phyloP scores from a whole-genome alignment of 73 alveolate species.

The Paramecium bursaria region DNA sequence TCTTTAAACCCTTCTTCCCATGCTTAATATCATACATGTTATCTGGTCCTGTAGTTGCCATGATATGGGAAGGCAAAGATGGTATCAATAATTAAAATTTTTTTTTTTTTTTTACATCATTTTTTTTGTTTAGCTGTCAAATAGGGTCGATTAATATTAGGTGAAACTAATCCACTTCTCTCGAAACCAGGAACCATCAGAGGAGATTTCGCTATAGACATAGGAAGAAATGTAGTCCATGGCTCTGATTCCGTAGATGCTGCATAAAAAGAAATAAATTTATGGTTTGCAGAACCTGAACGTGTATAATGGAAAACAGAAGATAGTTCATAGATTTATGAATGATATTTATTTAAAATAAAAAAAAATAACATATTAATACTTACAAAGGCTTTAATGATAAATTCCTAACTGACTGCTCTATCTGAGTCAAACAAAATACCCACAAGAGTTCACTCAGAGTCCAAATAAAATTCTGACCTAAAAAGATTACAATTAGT shows the following conservation, averaged over 20 bases:
- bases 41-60: conserved; percentile 96
- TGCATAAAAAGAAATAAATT: conserved; percentile 80
- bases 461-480: too few relatives aligned
- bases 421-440: conserved; percentile 51
- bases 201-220: conserved; percentile 76
- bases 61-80: conserved; percentile 95
- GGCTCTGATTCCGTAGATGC: conserved; percentile 81
- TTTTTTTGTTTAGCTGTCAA: conserved; percentile 38
- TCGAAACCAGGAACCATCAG: conserved; percentile 85
- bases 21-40: conserved; percentile 86
- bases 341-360: conserved; percentile 44
- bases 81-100: conserved; percentile 18
- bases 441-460: too few relatives aligned
- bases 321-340: conserved; percentile 78
- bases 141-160: conserved; percentile 76
- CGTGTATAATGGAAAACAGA: conserved; percentile 75
- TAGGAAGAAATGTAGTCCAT: conserved; percentile 77
- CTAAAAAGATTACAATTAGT: too few relatives aligned
- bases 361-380: background rate
- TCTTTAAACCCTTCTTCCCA: conserved; percentile 90
- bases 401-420: conserved; percentile 27
- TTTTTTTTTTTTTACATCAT: too few relatives aligned
- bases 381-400: background rate
- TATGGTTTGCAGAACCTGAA: conserved; percentile 78
- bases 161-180: conserved; percentile 79